These are phyloP conservation scores for Globisporangium ultimum DNA, from an alignment of 352 stramenopile genomes.

Conservation along the genomic window DNA sequence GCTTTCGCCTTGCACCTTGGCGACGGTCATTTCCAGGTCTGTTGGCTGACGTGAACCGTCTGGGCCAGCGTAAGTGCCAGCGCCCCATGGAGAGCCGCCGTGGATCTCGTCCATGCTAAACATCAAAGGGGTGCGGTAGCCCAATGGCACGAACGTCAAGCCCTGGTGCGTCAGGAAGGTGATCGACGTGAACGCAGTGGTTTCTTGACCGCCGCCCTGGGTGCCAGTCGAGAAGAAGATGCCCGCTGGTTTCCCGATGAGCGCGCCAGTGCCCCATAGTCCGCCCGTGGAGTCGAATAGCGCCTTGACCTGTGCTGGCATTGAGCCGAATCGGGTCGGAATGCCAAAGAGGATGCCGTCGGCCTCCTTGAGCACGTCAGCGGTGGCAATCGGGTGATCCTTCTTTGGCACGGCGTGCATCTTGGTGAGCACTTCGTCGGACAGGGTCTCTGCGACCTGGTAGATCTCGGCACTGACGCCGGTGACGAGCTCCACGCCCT, in stretches of 20 bases:
- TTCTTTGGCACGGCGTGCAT: conserved; percentile 69
- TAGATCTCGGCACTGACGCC: conserved; percentile 52
- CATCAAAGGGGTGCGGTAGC: conserved; percentile 55
- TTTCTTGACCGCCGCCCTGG: conserved; percentile 77
- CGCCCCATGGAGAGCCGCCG: conserved; percentile 75
- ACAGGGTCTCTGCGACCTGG: conserved; percentile 69
- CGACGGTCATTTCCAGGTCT: conserved; percentile 77
- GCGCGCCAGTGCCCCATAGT: conserved; percentile 54
- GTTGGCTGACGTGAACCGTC: conserved; percentile 82
- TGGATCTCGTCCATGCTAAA: conserved; percentile 83
- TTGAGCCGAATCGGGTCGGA: conserved; percentile 77
- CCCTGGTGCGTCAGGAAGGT: conserved; percentile 53
- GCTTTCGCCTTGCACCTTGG: conserved; percentile 75
- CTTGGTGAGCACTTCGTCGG: conserved; percentile 58
- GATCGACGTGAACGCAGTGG: conserved; percentile 59
- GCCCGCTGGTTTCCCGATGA: conserved; percentile 69
- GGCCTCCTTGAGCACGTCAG: conserved; percentile 45
- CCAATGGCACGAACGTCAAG: conserved; percentile 90
- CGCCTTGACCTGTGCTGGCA: conserved; percentile 69
- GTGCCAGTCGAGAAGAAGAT: conserved; percentile 64
- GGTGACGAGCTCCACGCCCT: conserved; percentile 53
- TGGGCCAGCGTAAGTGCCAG: conserved; percentile 74
- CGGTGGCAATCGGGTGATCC: conserved; percentile 47
- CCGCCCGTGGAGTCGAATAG: conserved; percentile 70
- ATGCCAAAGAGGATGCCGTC: conserved; percentile 88